phyloP scores from a whole-genome alignment of 106 monocot genomes.

The Phalaenopsis aphrodite region DNA sequence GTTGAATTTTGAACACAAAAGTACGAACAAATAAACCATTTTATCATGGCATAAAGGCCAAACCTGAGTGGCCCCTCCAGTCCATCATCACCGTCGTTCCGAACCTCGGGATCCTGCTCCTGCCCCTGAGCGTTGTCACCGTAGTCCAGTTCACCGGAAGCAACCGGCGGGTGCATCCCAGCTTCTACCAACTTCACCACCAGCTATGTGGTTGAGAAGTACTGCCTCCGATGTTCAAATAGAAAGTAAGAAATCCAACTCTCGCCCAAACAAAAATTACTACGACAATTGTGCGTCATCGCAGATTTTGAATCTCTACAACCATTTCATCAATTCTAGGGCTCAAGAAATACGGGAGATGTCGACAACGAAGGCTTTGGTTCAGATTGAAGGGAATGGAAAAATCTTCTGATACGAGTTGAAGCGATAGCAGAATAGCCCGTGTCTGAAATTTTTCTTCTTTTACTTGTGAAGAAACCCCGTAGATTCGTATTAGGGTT shows the following conservation, averaged over 20 bases:
- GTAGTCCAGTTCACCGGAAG: background rate
- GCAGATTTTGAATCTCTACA: background rate
- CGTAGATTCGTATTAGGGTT: background rate
- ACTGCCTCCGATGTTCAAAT: background rate
- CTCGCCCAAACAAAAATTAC: background rate
- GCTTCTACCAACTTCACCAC: background rate
- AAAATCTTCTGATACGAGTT: background rate
- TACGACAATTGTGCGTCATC: background rate
- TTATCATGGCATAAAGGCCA: background rate
- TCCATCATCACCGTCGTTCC: constrained; percentile 10
- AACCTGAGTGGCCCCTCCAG: constrained; percentile 9
- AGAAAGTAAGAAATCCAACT: background rate
- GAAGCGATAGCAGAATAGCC: background rate
- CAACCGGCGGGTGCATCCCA: background rate
- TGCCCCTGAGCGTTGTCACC: constrained; percentile 1
- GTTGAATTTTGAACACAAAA: background rate
- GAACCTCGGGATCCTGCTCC: constrained; percentile 1
- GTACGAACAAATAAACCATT: background rate
- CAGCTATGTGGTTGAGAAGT: background rate
- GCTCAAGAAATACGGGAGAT: background rate
- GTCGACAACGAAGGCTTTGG: background rate
- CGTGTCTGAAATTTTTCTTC: background rate
- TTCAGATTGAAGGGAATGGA: background rate
- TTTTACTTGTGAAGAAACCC: background rate
- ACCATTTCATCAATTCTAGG: background rate